Evolutionary conservation across 192 early-diverging fungal genomes (phyloP).

Genomic region (Coemansia sp.): DNA sequence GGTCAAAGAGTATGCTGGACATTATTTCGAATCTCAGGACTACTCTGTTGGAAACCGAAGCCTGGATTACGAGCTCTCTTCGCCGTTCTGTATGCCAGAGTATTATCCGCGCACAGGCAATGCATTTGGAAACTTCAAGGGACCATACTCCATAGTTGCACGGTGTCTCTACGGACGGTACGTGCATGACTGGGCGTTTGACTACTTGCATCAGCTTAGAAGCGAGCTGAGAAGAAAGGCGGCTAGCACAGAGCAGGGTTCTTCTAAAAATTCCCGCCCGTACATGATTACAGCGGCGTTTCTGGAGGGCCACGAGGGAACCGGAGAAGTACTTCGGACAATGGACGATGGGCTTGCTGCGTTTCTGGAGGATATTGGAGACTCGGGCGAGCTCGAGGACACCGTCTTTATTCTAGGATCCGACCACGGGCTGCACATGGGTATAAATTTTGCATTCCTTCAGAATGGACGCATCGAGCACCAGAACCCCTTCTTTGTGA

Average conservation of each 20-base stretch:
- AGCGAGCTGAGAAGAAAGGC: slow-evolving; percentile 14
- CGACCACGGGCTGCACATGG: slow-evolving; percentile 53
- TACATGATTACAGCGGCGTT: slow-evolving; percentile 41
- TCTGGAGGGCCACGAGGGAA: slow-evolving; percentile 51
- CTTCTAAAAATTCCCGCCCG: neutral
- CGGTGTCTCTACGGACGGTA: slow-evolving; percentile 46
- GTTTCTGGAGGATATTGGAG: slow-evolving; percentile 31
- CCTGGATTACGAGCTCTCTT: slow-evolving; percentile 57
- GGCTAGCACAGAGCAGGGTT: neutral
- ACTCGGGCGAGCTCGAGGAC: slow-evolving; percentile 42
- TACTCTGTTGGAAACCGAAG: slow-evolving; percentile 41
- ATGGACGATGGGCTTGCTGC: slow-evolving; percentile 23
- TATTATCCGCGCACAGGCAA: slow-evolving; percentile 51
- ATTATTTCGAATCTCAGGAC: slow-evolving; percentile 19
- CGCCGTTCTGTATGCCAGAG: slow-evolving; percentile 61
- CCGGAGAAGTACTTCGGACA: slow-evolving; percentile 43
- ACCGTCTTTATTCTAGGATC: slow-evolving; percentile 34
- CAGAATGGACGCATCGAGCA: slow-evolving; percentile 51
- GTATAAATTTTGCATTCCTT: slow-evolving; percentile 44
- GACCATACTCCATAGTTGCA: slow-evolving; percentile 36
- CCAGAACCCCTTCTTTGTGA: slow-evolving; percentile 44
- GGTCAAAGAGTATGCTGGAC: slow-evolving; percentile 48
- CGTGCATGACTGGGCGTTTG: slow-evolving; percentile 49
- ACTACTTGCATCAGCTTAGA: slow-evolving; percentile 39
- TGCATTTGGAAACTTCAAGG: slow-evolving; percentile 59